Conservation (phyloP, 2,329 filamentous ascomycete species). For the Rutstroemia sp. region DNA sequence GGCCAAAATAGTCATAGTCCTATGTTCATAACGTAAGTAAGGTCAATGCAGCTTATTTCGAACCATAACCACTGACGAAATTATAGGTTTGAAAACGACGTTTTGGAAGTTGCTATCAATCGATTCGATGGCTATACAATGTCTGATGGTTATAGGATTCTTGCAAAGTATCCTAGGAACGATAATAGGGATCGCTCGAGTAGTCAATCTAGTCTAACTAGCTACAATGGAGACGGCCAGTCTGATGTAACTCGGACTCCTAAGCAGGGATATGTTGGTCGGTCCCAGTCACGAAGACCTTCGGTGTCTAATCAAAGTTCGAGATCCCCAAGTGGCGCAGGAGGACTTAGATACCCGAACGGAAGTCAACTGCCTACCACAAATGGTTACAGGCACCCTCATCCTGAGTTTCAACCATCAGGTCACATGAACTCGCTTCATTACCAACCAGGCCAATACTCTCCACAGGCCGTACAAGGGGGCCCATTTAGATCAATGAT, state of each 20-base stretch:
- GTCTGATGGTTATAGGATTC: neutral
- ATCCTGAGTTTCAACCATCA: neutral
- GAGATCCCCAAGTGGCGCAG: conserved; percentile 2
- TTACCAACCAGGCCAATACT: neutral
- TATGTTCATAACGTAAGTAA: conserved; percentile 21
- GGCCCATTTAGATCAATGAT: neutral
- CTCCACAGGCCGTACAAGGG: neutral
- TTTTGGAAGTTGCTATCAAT: neutral
- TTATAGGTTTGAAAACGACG: conserved; percentile 4
- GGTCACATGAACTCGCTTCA: neutral
- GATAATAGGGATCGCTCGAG: conserved; percentile 5
- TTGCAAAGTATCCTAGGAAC: conserved; percentile 5
- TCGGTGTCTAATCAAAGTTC: conserved; percentile 6
- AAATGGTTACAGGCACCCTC: neutral
- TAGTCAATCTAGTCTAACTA: conserved; percentile 10
- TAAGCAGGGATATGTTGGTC: neutral
- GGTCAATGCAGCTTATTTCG: neutral
- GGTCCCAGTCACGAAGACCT: neutral
- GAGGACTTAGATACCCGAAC: neutral
- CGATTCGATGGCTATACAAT: conserved; percentile 3
- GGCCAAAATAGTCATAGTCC: neutral
- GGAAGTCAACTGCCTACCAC: neutral
- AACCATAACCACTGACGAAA: neutral
- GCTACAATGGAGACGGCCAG: neutral
- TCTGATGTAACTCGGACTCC: neutral